These are phyloP conservation scores for Wickerhamiella occidentalis DNA, from an alignment of 805 yeast species.

Conservation along the genomic window DNA sequence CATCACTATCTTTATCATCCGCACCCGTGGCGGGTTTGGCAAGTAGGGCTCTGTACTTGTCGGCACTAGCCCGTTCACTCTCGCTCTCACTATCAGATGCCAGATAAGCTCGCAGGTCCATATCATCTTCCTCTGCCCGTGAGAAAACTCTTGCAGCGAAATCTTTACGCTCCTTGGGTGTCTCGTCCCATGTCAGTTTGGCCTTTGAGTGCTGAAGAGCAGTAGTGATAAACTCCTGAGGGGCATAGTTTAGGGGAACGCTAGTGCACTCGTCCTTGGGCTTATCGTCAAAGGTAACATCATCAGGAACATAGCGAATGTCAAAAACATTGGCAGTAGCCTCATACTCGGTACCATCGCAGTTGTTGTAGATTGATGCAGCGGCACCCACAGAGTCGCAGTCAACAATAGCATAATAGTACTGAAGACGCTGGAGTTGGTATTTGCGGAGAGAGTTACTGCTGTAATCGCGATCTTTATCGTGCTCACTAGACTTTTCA, in stretches of 20 bases:
- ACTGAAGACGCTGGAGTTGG: constrained; percentile 84
- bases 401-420: constrained; percentile 79
- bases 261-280: constrained; percentile 62
- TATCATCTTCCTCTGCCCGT: constrained; percentile 49
- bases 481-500: constrained; percentile 57
- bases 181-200: constrained; percentile 96
- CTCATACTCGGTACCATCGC: constrained; percentile 94
- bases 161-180: constrained; percentile 77
- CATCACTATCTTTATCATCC: constrained; percentile 30
- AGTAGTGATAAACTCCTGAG: constrained; percentile 71
- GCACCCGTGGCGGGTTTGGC: constrained; percentile 24
- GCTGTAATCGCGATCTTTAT: constrained; percentile 77
- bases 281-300: constrained; percentile 69
- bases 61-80: constrained; percentile 16
- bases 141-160: constrained; percentile 71
- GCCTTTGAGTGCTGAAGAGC: constrained; percentile 95
- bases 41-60: constrained; percentile 19
- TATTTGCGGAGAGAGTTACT: constrained; percentile 73
- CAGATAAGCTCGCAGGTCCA: constrained; percentile 65
- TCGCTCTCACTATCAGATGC: constrained; percentile 28
- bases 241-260: constrained; percentile 69
- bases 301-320: constrained; percentile 84
- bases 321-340: constrained; percentile 92
- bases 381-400: constrained; percentile 71
- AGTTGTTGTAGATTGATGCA: constrained; percentile 60